phyloP scores from a whole-genome alignment of 345 rosid genomes.

The Heritiera littoralis region DNA sequence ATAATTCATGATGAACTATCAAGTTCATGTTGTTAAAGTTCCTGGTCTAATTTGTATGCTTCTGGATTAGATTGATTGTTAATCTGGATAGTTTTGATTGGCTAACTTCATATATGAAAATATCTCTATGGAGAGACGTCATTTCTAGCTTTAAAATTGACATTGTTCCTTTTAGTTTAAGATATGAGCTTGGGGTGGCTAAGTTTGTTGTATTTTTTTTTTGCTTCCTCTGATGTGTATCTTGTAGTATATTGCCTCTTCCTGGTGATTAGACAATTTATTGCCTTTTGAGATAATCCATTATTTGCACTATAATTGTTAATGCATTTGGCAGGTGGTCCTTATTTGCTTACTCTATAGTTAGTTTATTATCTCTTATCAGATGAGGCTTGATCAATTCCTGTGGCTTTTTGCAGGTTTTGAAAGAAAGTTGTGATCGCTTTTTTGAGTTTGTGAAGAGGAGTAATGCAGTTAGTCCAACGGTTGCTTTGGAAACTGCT shows the following conservation, averaged over 20 bases:
- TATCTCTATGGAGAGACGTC: background rate
- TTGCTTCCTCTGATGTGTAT: background rate
- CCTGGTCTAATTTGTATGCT: background rate
- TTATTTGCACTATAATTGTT: conserved; percentile 16
- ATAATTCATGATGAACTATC: background rate
- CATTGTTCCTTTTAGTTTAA: background rate
- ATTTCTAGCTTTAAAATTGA: conserved; percentile 11
- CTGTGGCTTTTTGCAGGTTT: conserved; percentile 56
- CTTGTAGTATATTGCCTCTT: background rate
- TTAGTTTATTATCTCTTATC: conserved; percentile 11
- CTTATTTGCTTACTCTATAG: background rate
- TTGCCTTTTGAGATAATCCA: background rate
- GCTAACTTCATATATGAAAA: background rate
- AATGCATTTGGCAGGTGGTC: background rate
- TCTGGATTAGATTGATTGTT: conserved; percentile 6
- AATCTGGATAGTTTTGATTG: background rate
- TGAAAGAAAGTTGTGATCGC: conserved; percentile 89
- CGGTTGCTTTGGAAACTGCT: conserved; percentile 93
- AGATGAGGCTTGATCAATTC: conserved; percentile 17
- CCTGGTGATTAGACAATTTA: background rate
- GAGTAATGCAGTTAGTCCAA: conserved; percentile 94
- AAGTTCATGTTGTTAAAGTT: background rate
- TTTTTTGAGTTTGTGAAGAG: conserved; percentile 88
- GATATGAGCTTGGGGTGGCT: background rate
- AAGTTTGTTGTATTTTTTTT: background rate